These are phyloP conservation scores for Thyridium curvatum DNA, from an alignment of 2,329 filamentous ascomycete species.

Conservation along the genomic window DNA sequence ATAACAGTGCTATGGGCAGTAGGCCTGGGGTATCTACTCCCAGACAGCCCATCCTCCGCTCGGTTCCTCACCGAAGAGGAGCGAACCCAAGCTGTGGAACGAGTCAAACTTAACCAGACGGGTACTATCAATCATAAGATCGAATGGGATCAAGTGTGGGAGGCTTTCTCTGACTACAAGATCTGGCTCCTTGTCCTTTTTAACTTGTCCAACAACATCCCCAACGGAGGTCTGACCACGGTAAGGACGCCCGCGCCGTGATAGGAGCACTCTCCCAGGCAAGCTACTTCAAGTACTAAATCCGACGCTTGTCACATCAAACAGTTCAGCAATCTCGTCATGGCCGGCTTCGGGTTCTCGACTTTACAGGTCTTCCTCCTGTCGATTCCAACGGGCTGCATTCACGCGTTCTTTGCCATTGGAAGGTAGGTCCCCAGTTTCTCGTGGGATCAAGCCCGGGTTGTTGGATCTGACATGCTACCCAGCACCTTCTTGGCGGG, in stretches of 20 bases:
- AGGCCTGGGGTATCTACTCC: conserved; percentile 3
- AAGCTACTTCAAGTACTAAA: conserved; percentile 19
- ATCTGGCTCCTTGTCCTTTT: conserved; percentile 16
- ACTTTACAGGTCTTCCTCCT: conserved; percentile 5
- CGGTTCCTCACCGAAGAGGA: conserved; percentile 14
- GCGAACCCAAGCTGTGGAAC: conserved; percentile 15
- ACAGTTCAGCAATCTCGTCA: conserved; percentile 9
- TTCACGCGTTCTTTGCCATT: conserved; percentile 14
- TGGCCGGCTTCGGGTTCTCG: conserved; percentile 10
- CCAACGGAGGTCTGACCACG: conserved; percentile 10
- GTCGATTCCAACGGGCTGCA: conserved; percentile 24
- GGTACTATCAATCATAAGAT: conserved; percentile 8
- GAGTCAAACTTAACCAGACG: conserved; percentile 12
- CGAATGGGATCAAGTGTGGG: conserved; percentile 7
- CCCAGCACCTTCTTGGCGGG: no score
- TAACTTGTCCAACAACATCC: conserved; percentile 10
- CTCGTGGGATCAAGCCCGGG: no score
- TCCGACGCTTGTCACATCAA: conserved; percentile 13
- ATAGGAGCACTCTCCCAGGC: no score
- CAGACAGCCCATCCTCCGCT: conserved; percentile 10
- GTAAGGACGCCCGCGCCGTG: no score
- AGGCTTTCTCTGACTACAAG: conserved; percentile 7
- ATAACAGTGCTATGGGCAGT: no score
- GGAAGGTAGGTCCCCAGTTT: no score
- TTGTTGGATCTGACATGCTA: no score